Evolutionary conservation across 306 rosid species (phyloP).

Genomic region (Hylodesmum podocarpum): DNA sequence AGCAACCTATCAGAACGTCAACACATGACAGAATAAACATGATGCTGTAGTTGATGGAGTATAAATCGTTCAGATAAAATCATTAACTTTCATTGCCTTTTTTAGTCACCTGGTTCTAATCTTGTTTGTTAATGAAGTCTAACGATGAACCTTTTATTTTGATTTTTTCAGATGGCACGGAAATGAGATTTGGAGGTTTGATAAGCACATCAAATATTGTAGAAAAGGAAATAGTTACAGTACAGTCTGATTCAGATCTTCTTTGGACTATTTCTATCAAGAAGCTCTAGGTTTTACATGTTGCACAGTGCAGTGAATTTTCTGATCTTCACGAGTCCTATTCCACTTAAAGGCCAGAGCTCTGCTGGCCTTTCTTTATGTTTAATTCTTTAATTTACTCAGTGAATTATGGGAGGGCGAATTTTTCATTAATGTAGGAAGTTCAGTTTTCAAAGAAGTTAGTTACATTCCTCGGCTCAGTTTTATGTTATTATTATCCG

Average conservation of each 20-base stretch:
- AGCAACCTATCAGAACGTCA: conserved; percentile 2
- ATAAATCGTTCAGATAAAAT: conserved; percentile 9
- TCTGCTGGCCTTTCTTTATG: conserved; percentile 19
- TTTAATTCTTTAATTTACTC: neutral
- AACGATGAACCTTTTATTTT: conserved; percentile 17
- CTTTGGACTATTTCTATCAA: conserved; percentile 90
- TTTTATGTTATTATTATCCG: neutral
- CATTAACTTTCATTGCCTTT: neutral
- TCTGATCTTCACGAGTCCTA: neutral
- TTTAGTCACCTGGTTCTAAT: neutral
- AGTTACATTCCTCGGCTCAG: neutral
- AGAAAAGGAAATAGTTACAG: conserved; percentile 65
- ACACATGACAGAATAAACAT: neutral
- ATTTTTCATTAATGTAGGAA: conserved; percentile 24
- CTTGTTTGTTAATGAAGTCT: conserved; percentile 14
- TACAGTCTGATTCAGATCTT: conserved; percentile 88
- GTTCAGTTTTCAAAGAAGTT: neutral
- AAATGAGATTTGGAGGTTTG: conserved; percentile 88
- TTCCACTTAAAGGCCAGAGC: conserved; percentile 26
- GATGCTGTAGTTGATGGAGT: neutral
- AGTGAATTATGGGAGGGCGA: conserved; percentile 20
- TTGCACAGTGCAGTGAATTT: neutral
- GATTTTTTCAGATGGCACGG: conserved; percentile 59
- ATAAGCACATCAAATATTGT: conserved; percentile 85
- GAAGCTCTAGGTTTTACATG: conserved; percentile 44